Evolutionary conservation across 768 basidiomycete species (phyloP), one percentile per base, ranked within the genome.

Genomic region (Lepiota venenata): DNA sequence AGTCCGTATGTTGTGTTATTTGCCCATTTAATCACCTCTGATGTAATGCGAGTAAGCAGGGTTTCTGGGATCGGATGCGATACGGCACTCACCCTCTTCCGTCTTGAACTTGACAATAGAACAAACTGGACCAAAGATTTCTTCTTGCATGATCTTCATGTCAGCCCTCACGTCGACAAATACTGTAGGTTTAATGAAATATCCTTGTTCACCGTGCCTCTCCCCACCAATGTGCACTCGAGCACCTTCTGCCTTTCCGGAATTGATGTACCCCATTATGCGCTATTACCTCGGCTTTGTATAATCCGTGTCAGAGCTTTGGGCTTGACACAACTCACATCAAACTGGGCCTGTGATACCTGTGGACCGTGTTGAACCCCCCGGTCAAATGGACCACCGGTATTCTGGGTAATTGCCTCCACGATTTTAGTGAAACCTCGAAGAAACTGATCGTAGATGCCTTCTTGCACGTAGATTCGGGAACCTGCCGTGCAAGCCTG

Each of bases 401-500:
- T 75, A 56, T 79, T 68, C 5, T 65, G 62, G 52, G 70, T 69
- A 56, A 82, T 70, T 61, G 77, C 73, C 64, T 73, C 68, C 43
- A 82, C 71, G 69, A 77, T 71, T 46, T 68, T 74, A 2, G 75
- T 74, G 68, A 92, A 85, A 29, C 58, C 66, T 47, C 69, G 63
- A 50, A 93, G 63, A 75, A 93, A 93, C 57, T 82, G 67, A 66
- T 93, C 90, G 71, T 93, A 93, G 62, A 93, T 82, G 3, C 74
- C 71, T 56, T 78, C 83, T 64, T 93, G 91, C 4, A 94, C 88
- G 63, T 79, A 92, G 62, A 93, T 83, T 57, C 93, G 82, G 27
- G 90, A 88, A 10, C 90, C 88, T 12, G 90, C 90, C 60, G 82
- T 82, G 72, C 92, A 93, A n/a, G 79, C 74, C 69, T 93, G 91